Percentiles rank a stretch among this genome's conserved stretches.
Evolutionary conservation across 225 moss, liverwort and hornwort genomes (phyloP).

Genomic region (Bryoerythrophyllum caledonicum): DNA sequence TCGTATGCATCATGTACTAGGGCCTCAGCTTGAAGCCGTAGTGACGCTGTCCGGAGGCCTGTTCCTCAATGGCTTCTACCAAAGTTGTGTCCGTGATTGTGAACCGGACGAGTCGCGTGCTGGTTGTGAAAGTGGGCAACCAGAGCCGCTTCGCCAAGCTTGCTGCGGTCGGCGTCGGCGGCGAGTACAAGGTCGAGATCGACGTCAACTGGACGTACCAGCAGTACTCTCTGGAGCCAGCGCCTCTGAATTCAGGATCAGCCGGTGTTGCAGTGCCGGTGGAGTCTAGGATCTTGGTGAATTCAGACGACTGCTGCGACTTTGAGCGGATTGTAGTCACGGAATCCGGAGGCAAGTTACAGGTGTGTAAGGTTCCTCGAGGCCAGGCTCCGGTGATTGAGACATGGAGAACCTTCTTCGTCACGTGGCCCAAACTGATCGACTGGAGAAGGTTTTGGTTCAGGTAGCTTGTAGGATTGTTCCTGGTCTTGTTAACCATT

Average conservation of each 20-base stretch:
- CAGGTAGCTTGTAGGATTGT: neutral
- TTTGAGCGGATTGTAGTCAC: constrained; percentile 8
- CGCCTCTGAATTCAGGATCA: neutral
- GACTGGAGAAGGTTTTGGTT: neutral
- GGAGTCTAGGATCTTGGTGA: constrained; percentile 2
- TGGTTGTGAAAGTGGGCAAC: constrained; percentile 18
- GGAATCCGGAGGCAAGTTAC: neutral
- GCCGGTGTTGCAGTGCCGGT: no score
- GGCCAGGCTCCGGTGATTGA: neutral
- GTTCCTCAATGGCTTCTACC: neutral
- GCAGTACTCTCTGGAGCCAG: constrained; percentile 25
- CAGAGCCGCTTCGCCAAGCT: neutral
- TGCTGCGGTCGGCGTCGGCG: neutral
- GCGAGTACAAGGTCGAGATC: constrained; percentile 23
- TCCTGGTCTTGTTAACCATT: neutral
- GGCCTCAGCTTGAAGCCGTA: no score
- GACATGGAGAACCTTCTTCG: neutral
- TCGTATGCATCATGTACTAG: no score
- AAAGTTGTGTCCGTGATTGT: constrained; percentile 11
- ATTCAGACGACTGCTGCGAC: constrained; percentile 34
- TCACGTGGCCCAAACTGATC: constrained; percentile 5
- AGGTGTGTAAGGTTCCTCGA: constrained; percentile 17
- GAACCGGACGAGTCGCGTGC: neutral
- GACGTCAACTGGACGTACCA: constrained; percentile 43
- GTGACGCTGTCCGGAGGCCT: no score